These are phyloP conservation scores for Phanerochaete carnosa DNA, from an alignment of 768 basidiomycete genomes.

Conservation along the genomic window DNA sequence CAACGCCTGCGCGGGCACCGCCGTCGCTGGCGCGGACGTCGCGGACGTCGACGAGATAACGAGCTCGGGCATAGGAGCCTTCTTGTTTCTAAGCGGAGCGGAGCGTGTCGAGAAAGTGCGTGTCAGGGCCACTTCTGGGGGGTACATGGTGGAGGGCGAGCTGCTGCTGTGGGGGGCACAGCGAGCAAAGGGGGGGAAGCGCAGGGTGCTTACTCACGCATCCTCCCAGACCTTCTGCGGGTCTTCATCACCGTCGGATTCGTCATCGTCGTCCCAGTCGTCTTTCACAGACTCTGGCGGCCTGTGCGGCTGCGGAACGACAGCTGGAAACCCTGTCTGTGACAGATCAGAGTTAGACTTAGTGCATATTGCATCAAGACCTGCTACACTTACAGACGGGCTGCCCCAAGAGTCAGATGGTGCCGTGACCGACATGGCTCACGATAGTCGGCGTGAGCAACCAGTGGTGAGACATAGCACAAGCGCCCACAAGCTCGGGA, in stretches of 20 bases:
- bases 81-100: slow-evolving; percentile 44
- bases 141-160: too few species aligned
- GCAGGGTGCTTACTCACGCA: slow-evolving; percentile 49
- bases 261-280: slow-evolving; percentile 61
- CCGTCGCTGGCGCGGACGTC: slow-evolving; percentile 23
- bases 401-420: slow-evolving; percentile 16
- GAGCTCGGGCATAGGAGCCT: slow-evolving; percentile 65
- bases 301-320: neutral
- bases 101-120: too few species aligned
- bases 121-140: too few species aligned
- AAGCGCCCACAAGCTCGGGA: neutral
- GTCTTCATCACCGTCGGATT: slow-evolving; percentile 41
- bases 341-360: neutral
- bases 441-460: neutral
- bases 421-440: slow-evolving; percentile 9
- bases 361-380: neutral
- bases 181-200: neutral
- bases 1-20: slow-evolving; percentile 49
- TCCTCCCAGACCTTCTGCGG: slow-evolving; percentile 63
- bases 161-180: too few species aligned
- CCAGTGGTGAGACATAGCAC: neutral
- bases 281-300: slow-evolving; percentile 31
- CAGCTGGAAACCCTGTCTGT: neutral
- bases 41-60: slow-evolving; percentile 41
- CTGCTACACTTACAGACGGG: slow-evolving; percentile 3